These are phyloP conservation scores for Kondoa subrosea DNA, from an alignment of 768 basidiomycete species.

Conservation along the genomic window DNA sequence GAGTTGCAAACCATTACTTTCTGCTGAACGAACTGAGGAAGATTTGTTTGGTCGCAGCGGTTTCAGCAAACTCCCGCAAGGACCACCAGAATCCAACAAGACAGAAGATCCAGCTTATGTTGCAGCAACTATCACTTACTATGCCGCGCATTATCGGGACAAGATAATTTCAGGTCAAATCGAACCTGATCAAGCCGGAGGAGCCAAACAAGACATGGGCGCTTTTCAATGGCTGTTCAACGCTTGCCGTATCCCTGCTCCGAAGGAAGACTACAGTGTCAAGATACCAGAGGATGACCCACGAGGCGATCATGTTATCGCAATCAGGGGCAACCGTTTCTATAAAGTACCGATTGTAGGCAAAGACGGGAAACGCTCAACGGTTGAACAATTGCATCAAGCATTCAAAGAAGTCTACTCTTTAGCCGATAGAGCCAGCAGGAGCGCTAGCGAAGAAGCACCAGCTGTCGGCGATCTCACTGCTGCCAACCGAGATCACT, in stretches of 20 bases:
- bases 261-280: slow-evolving; percentile 61
- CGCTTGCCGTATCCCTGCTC: slow-evolving; percentile 64
- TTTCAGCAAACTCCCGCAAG: slow-evolving; percentile 17
- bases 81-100: neutral
- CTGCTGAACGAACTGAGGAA: neutral
- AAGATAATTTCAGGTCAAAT: slow-evolving; percentile 46
- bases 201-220: slow-evolving; percentile 61
- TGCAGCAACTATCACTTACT: slow-evolving; percentile 69
- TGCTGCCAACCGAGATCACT: slow-evolving; percentile 69
- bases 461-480: slow-evolving; percentile 51
- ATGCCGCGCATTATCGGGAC: slow-evolving; percentile 62
- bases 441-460: slow-evolving; percentile 1
- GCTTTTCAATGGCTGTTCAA: slow-evolving; percentile 95
- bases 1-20: neutral
- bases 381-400: slow-evolving; percentile 40
- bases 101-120: slow-evolving; percentile 36
- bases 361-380: slow-evolving; percentile 13
- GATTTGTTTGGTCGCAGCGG: slow-evolving; percentile 2
- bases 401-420: slow-evolving; percentile 14
- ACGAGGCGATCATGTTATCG: slow-evolving; percentile 68
- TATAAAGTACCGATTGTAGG: slow-evolving; percentile 58
- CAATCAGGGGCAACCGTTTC: slow-evolving; percentile 75
- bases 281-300: slow-evolving; percentile 49
- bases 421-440: neutral
- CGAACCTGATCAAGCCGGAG: slow-evolving; percentile 49